These are phyloP conservation scores for Podaxis sp. DNA, from an alignment of 768 basidiomycete species.

Conservation along the genomic window DNA sequence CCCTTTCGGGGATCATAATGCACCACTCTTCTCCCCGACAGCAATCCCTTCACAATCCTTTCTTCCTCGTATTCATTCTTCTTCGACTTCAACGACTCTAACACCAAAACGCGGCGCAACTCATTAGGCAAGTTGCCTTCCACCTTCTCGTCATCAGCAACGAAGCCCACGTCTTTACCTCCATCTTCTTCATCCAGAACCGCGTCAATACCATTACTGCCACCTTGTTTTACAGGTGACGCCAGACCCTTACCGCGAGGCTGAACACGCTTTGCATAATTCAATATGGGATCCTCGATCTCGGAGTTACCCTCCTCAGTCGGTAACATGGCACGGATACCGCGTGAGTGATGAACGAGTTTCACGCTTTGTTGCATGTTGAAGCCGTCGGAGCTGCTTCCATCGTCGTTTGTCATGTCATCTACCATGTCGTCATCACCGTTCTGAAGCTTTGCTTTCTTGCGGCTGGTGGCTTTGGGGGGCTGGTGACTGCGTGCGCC, in stretches of 20 bases:
- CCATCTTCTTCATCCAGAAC: conserved; percentile 20
- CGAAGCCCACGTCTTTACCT: conserved; percentile 31
- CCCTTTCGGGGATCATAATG: conserved; percentile 66
- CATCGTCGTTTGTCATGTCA: conserved; percentile 26
- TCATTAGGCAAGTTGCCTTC: conserved; percentile 66
- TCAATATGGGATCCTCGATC: conserved; percentile 35
- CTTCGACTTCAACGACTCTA: conserved; percentile 48
- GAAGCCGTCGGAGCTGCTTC: conserved; percentile 15
- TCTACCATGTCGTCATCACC: conserved; percentile 18
- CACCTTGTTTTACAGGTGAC: conserved; percentile 8
- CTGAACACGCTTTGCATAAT: conserved; percentile 15
- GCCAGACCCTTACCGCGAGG: conserved; percentile 13
- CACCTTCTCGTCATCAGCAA: conserved; percentile 39
- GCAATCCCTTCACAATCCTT: conserved; percentile 54
- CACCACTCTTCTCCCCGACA: conserved; percentile 56
- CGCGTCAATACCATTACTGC: background rate
- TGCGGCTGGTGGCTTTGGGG: conserved; percentile 41
- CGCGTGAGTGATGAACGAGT: conserved; percentile 15
- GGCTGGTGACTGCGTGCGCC: conserved; percentile 17
- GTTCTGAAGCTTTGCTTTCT: conserved; percentile 44
- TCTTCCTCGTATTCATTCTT: conserved; percentile 45
- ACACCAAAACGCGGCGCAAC: conserved; percentile 61
- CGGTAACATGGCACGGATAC: conserved; percentile 8
- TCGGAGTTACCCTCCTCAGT: conserved; percentile 28
- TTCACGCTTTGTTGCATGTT: conserved; percentile 1